Evolutionary conservation across 768 basidiomycete species (phyloP), one percentile per base, ranked within the genome.

Genomic region (Dioszegia hungarica): DNA sequence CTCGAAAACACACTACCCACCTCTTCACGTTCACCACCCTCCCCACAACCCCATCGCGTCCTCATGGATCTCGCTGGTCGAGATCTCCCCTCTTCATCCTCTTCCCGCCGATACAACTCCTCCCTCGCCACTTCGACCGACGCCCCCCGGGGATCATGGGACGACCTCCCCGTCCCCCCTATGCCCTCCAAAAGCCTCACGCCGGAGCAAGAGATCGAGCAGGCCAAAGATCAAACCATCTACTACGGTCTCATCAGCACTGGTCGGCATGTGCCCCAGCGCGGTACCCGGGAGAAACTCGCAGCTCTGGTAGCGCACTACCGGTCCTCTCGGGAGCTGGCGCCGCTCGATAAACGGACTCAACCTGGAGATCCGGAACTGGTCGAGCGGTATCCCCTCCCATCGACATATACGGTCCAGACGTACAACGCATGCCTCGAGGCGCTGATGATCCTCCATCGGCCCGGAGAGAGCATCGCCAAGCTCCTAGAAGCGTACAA

Each of bases 401-500:
- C 67, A 1, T 34, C 44, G 10, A 50, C 44, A 22, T 68, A 67
- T 34, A 77, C 78, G 2, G 72, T 83, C 22, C 64, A 75, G 24
- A 81, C 85, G 20, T 89, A 84, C 77, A 89, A 89, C 64, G 71
- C 78, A 31, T 84, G 84, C 5, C 75, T 91, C 20, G 68, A 79
- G 1, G 84, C 82, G 0, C 74, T 90, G 2, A 65, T 79, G 34
- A 27, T 39, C 0, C 56, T 66, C 14, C 69, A 77, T 25, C 40
- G 38, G 28, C 61, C 75, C 10, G 84, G 84, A 8, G 82, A 82
- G 59, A 82, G 84, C 5, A 79, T 89, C 28, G 74, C 79, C 0
- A 68, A 80, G 38, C 75, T 90, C 34, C 72, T 87, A 51, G 82
- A 84, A 46, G 80, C 84, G 2, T 93, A 92, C 77, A 82, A 88